Evolutionary conservation across 768 basidiomycete genomes (phyloP).

Genomic region (Kwoniella sp.): DNA sequence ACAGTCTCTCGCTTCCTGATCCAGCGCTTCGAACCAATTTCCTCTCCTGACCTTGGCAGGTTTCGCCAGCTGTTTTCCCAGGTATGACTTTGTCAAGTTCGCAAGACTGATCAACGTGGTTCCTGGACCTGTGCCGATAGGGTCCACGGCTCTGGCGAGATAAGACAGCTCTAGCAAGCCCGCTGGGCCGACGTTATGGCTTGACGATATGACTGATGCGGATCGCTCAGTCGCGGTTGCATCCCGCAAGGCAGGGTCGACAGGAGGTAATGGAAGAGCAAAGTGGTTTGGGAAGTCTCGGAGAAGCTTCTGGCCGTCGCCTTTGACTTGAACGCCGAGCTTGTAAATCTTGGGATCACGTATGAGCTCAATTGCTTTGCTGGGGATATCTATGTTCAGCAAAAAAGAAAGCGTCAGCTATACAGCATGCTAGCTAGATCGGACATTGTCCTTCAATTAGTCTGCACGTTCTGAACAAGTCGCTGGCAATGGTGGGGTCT

Average conservation of each 20-base stretch:
- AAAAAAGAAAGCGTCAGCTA: not conserved
- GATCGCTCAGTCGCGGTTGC: not conserved
- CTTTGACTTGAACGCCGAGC: conserved; percentile 45
- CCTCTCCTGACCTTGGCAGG: conserved; percentile 38
- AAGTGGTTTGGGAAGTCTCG: conserved; percentile 47
- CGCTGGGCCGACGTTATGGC: not conserved
- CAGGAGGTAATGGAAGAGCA: not conserved
- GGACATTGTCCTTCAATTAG: not conserved
- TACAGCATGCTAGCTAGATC: not conserved
- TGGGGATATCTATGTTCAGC: conserved; percentile 40
- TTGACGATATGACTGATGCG: not conserved
- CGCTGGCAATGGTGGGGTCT: too few relatives aligned
- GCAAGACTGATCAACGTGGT: conserved; percentile 40
- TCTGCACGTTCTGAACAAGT: too few relatives aligned
- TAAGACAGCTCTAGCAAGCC: conserved; percentile 46
- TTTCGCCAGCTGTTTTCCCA: conserved; percentile 42
- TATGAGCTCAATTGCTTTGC: conserved; percentile 35
- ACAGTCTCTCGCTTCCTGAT: conserved; percentile 46
- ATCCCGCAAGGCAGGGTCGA: not conserved
- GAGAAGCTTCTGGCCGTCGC: conserved; percentile 46
- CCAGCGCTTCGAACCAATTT: conserved; percentile 41
- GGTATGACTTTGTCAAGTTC: conserved; percentile 39
- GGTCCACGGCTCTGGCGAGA: conserved; percentile 50
- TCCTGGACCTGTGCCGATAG: conserved; percentile 43
- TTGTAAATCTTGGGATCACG: conserved; percentile 36